Percentiles rank a stretch among this genome's conserved stretches.
Conservation (phyloP, 768 basidiomycete genomes). For the Cyclocybe aegerita region DNA sequence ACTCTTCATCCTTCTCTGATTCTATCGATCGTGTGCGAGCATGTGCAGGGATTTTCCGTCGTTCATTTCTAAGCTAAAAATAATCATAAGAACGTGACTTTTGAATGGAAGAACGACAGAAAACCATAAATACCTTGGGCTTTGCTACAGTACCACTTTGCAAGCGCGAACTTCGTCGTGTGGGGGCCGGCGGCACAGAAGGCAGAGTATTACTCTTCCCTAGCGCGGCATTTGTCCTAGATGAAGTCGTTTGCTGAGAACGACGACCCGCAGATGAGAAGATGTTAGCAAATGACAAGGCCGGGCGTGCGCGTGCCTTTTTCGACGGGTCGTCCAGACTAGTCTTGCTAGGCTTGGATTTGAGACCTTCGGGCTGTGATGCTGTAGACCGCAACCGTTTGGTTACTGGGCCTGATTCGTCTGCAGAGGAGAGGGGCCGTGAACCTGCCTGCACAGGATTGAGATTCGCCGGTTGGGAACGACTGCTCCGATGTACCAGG, state of each 20-base stretch:
- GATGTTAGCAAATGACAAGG: constrained; percentile 83
- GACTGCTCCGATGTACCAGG: constrained; percentile 46
- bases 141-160: constrained; percentile 57
- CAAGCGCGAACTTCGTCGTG: constrained; percentile 75
- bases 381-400: constrained; percentile 72
- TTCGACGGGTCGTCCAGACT: constrained; percentile 70
- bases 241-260: constrained; percentile 70
- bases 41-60: constrained; percentile 55
- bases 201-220: constrained; percentile 53
- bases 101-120: constrained; percentile 1
- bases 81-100: constrained; percentile 4
- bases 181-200: constrained; percentile 39
- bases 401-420: constrained; percentile 75
- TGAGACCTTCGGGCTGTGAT: constrained; percentile 51
- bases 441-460: constrained; percentile 48
- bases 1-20: constrained; percentile 73
- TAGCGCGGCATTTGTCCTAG: constrained; percentile 51
- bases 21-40: constrained; percentile 62
- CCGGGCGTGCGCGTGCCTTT: constrained; percentile 92
- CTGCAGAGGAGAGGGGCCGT: constrained; percentile 78
- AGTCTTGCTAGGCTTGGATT: constrained; percentile 61
- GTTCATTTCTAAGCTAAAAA: constrained; percentile 41
- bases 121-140: constrained; percentile 52
- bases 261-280: constrained; percentile 84
- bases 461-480: constrained; percentile 38